These are phyloP conservation scores for Auricularia cornea DNA, from an alignment of 768 basidiomycete genomes.

Conservation along the genomic window DNA sequence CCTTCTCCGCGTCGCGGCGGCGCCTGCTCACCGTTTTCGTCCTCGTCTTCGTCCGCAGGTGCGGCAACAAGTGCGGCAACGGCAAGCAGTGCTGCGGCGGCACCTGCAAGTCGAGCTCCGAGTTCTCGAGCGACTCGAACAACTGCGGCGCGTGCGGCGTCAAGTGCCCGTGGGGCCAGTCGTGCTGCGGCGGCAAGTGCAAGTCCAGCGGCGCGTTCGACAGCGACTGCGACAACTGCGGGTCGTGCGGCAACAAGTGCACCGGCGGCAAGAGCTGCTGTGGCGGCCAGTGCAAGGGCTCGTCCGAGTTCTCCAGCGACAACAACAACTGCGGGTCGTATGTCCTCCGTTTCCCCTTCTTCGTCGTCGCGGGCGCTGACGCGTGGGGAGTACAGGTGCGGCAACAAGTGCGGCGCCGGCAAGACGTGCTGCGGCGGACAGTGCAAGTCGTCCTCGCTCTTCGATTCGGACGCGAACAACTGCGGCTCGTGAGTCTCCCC, in stretches of 20 bases:
- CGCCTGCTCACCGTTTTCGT: background rate
- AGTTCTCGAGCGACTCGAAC: background rate
- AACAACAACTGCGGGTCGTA: background rate
- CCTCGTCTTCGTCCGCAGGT: background rate
- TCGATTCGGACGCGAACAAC: background rate
- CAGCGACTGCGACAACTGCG: background rate
- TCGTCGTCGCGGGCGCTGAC: too few species aligned
- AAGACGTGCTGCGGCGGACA: background rate
- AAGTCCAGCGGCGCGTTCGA: background rate
- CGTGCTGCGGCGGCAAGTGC: background rate
- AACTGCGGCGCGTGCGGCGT: background rate
- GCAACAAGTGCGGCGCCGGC: background rate
- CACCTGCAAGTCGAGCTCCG: background rate
- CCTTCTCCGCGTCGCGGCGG: background rate
- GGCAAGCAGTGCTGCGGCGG: background rate
- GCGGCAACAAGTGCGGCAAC: background rate
- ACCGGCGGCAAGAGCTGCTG: background rate
- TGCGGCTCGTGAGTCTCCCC: background rate
- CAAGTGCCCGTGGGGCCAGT: background rate
- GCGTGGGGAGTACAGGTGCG: background rate
- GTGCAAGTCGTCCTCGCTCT: background rate
- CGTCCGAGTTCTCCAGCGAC: background rate
- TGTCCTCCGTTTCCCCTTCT: too few species aligned
- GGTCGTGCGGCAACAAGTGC: background rate
- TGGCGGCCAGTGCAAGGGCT: background rate